Evolutionary conservation across 495 filamentous ascomycete species (phyloP), one percentile per base, ranked within the genome.

Genomic region (Bombardia bombarda): DNA sequence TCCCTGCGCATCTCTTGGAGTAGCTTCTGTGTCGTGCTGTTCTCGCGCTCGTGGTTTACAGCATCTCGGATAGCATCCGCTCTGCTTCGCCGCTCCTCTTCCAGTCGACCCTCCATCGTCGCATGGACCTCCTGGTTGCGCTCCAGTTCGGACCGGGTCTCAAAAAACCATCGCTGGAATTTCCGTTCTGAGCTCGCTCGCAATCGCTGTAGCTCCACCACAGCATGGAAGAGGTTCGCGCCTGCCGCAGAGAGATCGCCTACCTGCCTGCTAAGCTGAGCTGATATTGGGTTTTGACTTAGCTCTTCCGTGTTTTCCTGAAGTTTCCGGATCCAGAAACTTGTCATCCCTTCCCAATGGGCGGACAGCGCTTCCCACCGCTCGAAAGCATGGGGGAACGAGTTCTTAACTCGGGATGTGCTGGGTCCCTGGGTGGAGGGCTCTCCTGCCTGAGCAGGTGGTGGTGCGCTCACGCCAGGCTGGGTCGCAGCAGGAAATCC

Each of bases 91-190:
- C 85, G 74, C 59, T 96, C 90, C 16, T 79, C 66, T 21, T 82
- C 73, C 22, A 98, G 63, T 20, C 80, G 77, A 19, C 73, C 69
- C 55, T 95, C 81, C 16, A 92, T 67, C 51, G 86, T 79, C n/a
- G 75, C 86, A 42, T 86, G 84, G n/a, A 85, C 70, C 58, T 96
- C 92, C 46, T 86, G 81, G 30, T 80, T 67, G 10, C 84, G 82
- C 68, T 98, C 92, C 51, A 93, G 78, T 43, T 96, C 89, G 30
- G 79, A 73, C 33, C 90, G 79, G 2, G 87, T 94, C 52, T 98
- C 92, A 57, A 94, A 93, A 65, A 96, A 96, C 92, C 92, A 98
- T 31, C 93, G 81, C 62, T 97, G 93, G 59, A 98, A 98, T 57
- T 97, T 97, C 26, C 93, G 77, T 61, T 97, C 93, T 1, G 89